Base-by-base conservation (phyloP, 208 protist species). In the Leptomonas pyrrhocoris region DNA sequence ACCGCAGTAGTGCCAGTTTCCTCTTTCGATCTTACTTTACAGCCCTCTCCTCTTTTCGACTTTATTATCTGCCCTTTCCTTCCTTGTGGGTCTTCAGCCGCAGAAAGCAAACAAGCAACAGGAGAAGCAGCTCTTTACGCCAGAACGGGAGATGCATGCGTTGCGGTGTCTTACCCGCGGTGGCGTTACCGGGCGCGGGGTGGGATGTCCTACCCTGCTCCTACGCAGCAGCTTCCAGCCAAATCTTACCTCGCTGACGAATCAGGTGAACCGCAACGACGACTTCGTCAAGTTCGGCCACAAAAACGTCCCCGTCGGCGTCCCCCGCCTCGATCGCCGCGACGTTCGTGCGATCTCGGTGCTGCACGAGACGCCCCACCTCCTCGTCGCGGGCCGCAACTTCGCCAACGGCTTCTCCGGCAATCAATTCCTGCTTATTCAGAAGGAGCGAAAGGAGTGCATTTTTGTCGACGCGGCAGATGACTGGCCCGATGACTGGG, bases 401-500 rank as follows among this genome's bases (percentile, higher is more conserved):
- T 88, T 69, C 50, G 89, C 88, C 63, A 97, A 95, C 66, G 84
- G 83, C 59, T 97, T 97, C 74, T 58, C 77, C 15, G 84, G 75
- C 61, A 97, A 97, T 66, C 92, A 97, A 69, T 97, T 82, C 65
- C 83, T 97, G 43, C 50, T 97, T 1, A 77, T 93, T 16, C 86
- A 89, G 54, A 89, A 88, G 60, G 58, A 81, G 42, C 91, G 61
- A 25, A 86, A 86, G 58, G 62, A 84, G 49, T 89, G 84, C 64
- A 87, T 97, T 59, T 86, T 97, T 50, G 74, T 97, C 25, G 92
- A 97, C 62, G 89, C 89, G 36, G 79, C 80, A 19, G 92, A 97
- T 68, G 92, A 97, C 79, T 97, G 92, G 90, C 85, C 88, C 15
- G 92, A 97, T 60, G 92, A 97, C 76, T 97, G 92, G 90, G 85